phyloP scores from a whole-genome alignment of 257 asterid genomes.

The Mentha longifolia region DNA sequence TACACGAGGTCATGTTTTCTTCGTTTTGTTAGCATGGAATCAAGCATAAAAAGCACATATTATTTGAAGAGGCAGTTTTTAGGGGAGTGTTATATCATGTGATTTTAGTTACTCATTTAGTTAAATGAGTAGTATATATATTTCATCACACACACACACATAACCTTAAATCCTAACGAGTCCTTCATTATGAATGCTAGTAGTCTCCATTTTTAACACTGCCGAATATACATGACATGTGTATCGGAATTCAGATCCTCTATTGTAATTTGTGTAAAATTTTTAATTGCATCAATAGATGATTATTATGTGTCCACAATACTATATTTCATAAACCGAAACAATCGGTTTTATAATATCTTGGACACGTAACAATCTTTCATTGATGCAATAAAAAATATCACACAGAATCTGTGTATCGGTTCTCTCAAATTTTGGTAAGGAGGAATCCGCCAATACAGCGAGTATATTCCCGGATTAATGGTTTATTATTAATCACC shows the following conservation, averaged over 20 bases:
- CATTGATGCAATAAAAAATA: no score
- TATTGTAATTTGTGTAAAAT: no score
- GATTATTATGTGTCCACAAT: no score
- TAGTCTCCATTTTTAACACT: not conserved
- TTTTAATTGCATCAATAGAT: no score
- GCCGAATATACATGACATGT: not conserved
- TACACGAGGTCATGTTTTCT: slow-evolving; percentile 31
- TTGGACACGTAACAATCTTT: no score
- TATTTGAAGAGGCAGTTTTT: slow-evolving; percentile 16
- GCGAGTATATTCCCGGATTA: no score
- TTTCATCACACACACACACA: not conserved
- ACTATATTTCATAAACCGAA: no score
- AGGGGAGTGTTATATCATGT: slow-evolving; percentile 14
- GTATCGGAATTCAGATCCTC: no score
- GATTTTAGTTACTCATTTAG: not conserved
- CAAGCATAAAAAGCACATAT: slow-evolving; percentile 23
- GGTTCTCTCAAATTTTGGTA: no score
- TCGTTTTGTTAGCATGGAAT: slow-evolving; percentile 30
- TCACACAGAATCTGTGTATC: no score
- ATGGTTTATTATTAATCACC: no score
- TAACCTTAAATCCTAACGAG: not conserved
- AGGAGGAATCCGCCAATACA: not conserved
- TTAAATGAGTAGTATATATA: not conserved
- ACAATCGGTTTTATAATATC: no score
- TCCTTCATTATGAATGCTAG: not conserved